These are phyloP conservation scores for Selaginella moellendorffii DNA, from an alignment of 75 land plant species.

Conservation along the genomic window DNA sequence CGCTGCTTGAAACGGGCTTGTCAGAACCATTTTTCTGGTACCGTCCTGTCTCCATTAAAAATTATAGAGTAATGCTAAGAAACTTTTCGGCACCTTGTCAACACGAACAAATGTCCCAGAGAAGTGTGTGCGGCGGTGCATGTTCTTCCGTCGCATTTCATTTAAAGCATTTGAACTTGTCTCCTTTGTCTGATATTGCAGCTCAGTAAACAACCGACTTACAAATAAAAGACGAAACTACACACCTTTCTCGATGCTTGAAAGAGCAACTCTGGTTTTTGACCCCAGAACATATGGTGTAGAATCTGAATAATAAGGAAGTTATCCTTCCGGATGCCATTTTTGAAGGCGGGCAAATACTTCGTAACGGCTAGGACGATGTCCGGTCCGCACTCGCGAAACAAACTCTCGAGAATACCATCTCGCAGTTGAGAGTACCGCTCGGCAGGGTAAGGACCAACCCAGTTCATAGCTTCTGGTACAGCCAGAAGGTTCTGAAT, in stretches of 20 bases:
- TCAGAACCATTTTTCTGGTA: constrained; percentile 46
- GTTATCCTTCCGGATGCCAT: constrained; percentile 49
- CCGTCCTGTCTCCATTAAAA: constrained; percentile 52
- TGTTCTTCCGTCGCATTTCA: constrained; percentile 17
- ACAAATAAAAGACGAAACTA: too few relatives aligned
- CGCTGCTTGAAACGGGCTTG: constrained; percentile 46
- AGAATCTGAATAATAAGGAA: constrained; percentile 65
- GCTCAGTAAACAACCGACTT: too few relatives aligned
- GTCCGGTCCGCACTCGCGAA: constrained; percentile 85
- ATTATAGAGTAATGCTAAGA: too few relatives aligned
- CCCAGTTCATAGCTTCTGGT: constrained; percentile 41
- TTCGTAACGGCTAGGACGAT: constrained; percentile 67
- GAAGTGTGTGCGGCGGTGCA: constrained; percentile 50
- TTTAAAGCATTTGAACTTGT: background rate
- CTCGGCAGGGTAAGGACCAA: constrained; percentile 34
- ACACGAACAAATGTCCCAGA: constrained; percentile 64
- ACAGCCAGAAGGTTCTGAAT: constrained; percentile 80
- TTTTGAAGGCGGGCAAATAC: constrained; percentile 37
- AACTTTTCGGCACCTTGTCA: too few relatives aligned
- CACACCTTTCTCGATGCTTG: too few relatives aligned
- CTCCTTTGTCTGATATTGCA: too few relatives aligned
- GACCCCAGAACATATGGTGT: constrained; percentile 63
- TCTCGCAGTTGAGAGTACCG: constrained; percentile 51
- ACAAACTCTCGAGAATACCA: constrained; percentile 58
- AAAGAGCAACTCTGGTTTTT: constrained; percentile 52